Conservation (phyloP, 1,284 basidiomycete species). For the Schizophyllum commune region DNA sequence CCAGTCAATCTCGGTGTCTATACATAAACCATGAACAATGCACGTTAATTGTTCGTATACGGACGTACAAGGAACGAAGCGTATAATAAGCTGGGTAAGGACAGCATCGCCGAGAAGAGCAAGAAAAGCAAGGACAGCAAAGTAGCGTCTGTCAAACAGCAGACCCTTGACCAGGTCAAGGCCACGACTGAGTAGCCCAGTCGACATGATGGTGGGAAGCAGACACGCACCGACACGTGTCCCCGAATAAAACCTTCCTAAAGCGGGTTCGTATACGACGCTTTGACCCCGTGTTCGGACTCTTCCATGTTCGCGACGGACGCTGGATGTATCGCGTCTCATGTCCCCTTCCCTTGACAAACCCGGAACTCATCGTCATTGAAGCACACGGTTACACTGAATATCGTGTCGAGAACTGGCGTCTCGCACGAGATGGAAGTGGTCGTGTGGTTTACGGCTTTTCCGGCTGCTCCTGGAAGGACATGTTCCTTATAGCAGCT, state of each 20-base stretch:
- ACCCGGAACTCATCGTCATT: slow-evolving; percentile 48
- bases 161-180: slow-evolving; percentile 22
- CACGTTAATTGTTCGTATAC: slow-evolving; percentile 20
- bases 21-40: slow-evolving; percentile 8
- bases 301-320: not conserved
- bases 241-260: not conserved
- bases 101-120: slow-evolving; percentile 66
- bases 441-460: slow-evolving; percentile 22
- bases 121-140: slow-evolving; percentile 54
- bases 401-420: slow-evolving; percentile 47
- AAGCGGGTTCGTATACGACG: not conserved
- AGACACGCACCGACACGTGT: not conserved
- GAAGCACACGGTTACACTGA: slow-evolving; percentile 39
- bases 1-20: slow-evolving; percentile 99
- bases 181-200: not conserved
- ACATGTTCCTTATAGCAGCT: slow-evolving; percentile 20
- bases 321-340: not conserved
- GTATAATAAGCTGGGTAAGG: slow-evolving; percentile 73
- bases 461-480: slow-evolving; percentile 26
- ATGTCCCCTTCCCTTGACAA: slow-evolving; percentile 34
- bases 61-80: slow-evolving; percentile 65
- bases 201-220: not conserved
- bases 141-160: slow-evolving; percentile 55
- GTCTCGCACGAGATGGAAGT: slow-evolving; percentile 31
- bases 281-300: not conserved